Evolutionary conservation across 2,329 filamentous ascomycete species (phyloP).

Genomic region (Aspergillus tanneri): DNA sequence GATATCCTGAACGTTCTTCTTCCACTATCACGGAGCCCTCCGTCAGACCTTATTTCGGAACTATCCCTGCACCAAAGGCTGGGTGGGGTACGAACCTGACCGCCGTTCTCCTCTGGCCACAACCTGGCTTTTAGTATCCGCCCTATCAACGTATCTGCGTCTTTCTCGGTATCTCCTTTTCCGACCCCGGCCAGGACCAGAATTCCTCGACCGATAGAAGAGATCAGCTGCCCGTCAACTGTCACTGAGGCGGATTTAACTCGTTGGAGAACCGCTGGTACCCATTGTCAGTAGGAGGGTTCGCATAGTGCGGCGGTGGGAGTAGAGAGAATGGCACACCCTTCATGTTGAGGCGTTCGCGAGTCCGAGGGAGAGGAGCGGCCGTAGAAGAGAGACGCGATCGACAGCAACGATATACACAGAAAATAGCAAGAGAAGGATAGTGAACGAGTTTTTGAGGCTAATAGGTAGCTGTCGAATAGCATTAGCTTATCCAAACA

Average conservation of each 20-base stretch:
- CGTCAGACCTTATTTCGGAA: neutral
- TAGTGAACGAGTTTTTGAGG: no score
- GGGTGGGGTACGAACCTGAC: slow-evolving; percentile 59
- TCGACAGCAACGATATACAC: no score
- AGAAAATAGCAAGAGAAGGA: no score
- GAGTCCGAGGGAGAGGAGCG: neutral
- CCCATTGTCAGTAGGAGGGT: slow-evolving; percentile 5
- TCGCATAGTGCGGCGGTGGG: neutral
- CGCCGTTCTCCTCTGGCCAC: slow-evolving; percentile 79
- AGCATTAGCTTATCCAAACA: no score
- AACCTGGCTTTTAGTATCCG: slow-evolving; percentile 89
- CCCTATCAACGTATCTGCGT: slow-evolving; percentile 76
- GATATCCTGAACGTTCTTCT: slow-evolving; percentile 82
- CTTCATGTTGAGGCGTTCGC: slow-evolving; percentile 43
- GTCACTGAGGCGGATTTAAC: slow-evolving; percentile 95
- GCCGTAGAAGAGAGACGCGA: neutral
- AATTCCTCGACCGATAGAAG: slow-evolving; percentile 84
- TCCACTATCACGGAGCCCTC: slow-evolving; percentile 64
- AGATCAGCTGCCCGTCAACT: slow-evolving; percentile 85
- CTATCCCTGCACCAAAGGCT: neutral
- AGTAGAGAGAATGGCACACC: slow-evolving; percentile 28
- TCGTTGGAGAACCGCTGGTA: slow-evolving; percentile 80
- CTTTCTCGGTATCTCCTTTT: slow-evolving; percentile 84
- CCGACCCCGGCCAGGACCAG: slow-evolving; percentile 89
- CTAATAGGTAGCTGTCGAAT: no score